A percentile compares a stretch with the other conserved stretches of the same genome.
Evolutionary conservation across 176 grass and related monocot species (phyloP).

Genomic region (Carex littledalei): DNA sequence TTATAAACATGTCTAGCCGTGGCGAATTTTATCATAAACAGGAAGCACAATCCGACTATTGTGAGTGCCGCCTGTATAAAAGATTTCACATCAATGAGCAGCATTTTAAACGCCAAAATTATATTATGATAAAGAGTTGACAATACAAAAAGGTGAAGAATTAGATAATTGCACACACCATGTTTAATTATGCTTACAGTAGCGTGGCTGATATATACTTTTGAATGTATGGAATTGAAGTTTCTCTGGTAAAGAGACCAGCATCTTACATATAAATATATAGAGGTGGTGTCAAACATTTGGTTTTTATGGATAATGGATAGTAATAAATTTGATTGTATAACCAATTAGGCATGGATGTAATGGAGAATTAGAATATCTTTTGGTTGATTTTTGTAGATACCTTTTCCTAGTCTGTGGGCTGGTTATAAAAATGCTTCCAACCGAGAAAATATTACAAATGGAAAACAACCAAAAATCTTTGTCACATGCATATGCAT

Average conservation of each 20-base stretch:
- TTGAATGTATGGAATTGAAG: background rate
- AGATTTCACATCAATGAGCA: background rate
- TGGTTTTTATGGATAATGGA: background rate
- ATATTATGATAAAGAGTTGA: background rate
- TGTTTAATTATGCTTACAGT: background rate
- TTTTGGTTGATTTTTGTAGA: background rate
- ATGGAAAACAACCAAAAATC: background rate
- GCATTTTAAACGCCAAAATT: background rate
- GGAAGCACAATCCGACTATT: conserved; percentile 19
- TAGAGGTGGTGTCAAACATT: background rate
- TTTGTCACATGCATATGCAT: background rate
- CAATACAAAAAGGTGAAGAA: background rate
- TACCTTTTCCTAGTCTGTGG: background rate
- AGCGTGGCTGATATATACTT: background rate
- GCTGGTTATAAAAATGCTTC: background rate
- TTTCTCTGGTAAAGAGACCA: background rate
- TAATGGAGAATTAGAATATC: background rate
- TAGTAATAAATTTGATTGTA: background rate
- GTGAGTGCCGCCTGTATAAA: background rate
- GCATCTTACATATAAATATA: background rate
- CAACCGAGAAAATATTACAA: background rate
- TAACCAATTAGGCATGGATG: background rate
- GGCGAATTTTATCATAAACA: background rate
- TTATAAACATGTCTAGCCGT: conserved; percentile 3
- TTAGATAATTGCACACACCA: conserved; percentile 5